Evolutionary conservation across 2,329 filamentous ascomycete genomes (phyloP), one percentile per base, ranked within the genome.

Genomic region (Ramichloridium luteum): DNA sequence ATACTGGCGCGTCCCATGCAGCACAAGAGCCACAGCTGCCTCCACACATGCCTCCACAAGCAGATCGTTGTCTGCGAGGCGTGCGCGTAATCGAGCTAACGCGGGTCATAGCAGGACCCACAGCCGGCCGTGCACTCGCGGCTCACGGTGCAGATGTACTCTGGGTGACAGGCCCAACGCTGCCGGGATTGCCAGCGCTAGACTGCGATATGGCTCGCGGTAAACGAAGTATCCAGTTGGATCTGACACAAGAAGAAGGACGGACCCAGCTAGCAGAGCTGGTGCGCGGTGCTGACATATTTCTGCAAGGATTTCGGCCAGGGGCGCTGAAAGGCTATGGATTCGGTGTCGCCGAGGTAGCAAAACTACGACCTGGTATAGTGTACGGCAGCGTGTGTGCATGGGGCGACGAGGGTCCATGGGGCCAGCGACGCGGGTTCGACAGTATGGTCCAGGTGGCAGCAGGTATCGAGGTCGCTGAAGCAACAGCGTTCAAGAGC

Each of bases 391-490:
- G 60, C 30, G 41, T 74, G 13, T 69, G 65, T 1, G 68, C 70
- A 0, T 74, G 66, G 36, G 68, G 67, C 0, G 55, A 60, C 0
- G 34, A 49, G 0, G 67, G 68, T 0, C 64, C 64, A 1, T 69
- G 65, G 65, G 39, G 47, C 0, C 35, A 43, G 0, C 52, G 61
- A 2, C 55, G 70, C 2, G 70, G 70, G 0, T 74, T 70, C 32
- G 70, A 74, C 39, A 71, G 67, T 0, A 54, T 68, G 3, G 62
- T 69, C 1, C 69, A 74, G 47, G 68, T 68, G 5, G 68, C 62
- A 33, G 62, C 65, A 0, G 70, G 70, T 0, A 61, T 73, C 48
- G 73, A 73, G 27, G 55, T 68, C 2, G 65, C 65, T 0, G 70
- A 74, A 42, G 69, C 68, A 0, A 56, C 64, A 34, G 58, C 62